These are phyloP conservation scores for Globisporangium splendens DNA, from an alignment of 352 stramenopile genomes.

Conservation along the genomic window DNA sequence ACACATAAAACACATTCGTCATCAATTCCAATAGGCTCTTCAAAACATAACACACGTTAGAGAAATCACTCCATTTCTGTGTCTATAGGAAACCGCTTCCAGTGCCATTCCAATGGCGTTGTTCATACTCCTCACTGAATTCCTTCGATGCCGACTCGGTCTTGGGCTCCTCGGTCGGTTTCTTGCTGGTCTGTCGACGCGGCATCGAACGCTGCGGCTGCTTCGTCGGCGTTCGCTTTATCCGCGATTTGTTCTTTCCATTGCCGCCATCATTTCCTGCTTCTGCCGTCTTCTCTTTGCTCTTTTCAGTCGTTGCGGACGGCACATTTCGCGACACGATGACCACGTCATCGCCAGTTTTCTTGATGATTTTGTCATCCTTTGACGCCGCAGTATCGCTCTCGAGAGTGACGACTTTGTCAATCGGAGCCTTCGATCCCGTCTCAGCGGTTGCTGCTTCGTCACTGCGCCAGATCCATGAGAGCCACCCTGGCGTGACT, in stretches of 20 bases:
- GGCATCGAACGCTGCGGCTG: not conserved
- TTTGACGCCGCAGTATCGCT: conserved; percentile 9
- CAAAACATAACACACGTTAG: not conserved
- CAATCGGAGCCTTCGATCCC: not conserved
- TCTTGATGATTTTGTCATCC: no score
- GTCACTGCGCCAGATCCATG: conserved; percentile 58
- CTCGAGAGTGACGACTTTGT: conserved; percentile 27
- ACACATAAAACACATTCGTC: not conserved
- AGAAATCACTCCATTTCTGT: not conserved
- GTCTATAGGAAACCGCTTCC: conserved; percentile 35
- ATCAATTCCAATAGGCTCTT: not conserved
- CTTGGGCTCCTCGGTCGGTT: not conserved
- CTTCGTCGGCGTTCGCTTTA: not conserved
- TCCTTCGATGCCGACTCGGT: conserved; percentile 11
- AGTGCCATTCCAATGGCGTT: conserved; percentile 38
- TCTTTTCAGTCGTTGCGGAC: not conserved
- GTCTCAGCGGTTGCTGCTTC: conserved; percentile 2
- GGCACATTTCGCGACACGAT: conserved; percentile 3
- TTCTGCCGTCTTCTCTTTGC: not conserved
- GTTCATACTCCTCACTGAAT: conserved; percentile 28
- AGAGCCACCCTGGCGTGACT: conserved; percentile 66
- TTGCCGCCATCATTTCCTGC: no score
- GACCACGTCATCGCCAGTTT: conserved; percentile 9
- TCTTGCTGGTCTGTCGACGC: conserved; percentile 4
- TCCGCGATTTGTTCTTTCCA: not conserved